Evolutionary conservation across 2,329 filamentous ascomycete genomes (phyloP), one percentile per base, ranked within the genome.

Genomic region (Arthrobotrys sphaeroides): DNA sequence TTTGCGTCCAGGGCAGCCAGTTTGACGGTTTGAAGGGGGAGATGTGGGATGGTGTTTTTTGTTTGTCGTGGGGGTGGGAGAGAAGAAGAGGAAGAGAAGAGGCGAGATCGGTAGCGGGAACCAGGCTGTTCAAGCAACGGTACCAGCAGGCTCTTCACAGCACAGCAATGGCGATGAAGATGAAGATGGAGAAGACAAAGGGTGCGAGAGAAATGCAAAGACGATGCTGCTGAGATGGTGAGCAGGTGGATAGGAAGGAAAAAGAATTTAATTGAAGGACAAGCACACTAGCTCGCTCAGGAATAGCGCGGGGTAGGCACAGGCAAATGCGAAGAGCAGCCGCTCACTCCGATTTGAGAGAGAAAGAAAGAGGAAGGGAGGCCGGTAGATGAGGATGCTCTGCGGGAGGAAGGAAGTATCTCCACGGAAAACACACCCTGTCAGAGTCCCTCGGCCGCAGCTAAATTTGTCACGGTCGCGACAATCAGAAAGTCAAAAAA

Each of bases 1-100:
- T 76, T 76, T 69, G 72, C 64, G 57, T 70, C 57, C 16, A 76
- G 47, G 64, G 72, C 72, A 76, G 72, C 72, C 72, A 76, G 72
- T 53, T 69, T 76, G 64, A 70, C 70, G 70, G 55, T 74, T 67
- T 55, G 42, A 45, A 51, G 53, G 13, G 51, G 55, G 43, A 43
- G 22, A n/a, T 18, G 22, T 40, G 33, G 33, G 33, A 31, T 51
- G 47, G 36, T 18, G 62, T 31, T 67, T 57, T 33, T 67, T 47
- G 47, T 53, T 24, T 24, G 59, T n/a, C 65, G 59, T 38, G n/a
- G 26, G 40, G 36, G 31, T 28, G 38, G 38, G 40, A 47, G 53
- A 45, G 51, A 18, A 49, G 40, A 40, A 51, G 26, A 43, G 51
- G 13, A 49, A 59, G 28, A 18, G 28, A 12, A 40, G 26, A 22